Conservation (phyloP, 2,329 filamentous ascomycete genomes). For the Fusarium citri region DNA sequence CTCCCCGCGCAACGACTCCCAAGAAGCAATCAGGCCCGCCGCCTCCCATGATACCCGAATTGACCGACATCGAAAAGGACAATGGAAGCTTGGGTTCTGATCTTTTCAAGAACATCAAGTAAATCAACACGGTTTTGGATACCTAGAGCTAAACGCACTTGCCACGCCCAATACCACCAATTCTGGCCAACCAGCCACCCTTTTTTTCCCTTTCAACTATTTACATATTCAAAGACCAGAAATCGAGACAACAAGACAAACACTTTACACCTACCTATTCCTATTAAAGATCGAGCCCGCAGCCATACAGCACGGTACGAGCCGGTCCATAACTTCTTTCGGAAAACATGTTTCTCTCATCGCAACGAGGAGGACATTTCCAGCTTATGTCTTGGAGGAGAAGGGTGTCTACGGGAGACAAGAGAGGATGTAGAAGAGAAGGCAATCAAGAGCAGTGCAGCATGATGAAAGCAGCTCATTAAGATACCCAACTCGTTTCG, state of each 20-base stretch:
- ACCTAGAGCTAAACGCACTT: neutral
- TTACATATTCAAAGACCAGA: slow-evolving; percentile 43
- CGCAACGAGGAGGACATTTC: slow-evolving; percentile 25
- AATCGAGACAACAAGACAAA: slow-evolving; percentile 36
- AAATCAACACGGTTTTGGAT: slow-evolving; percentile 39
- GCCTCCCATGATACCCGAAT: slow-evolving; percentile 71
- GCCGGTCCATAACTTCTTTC: slow-evolving; percentile 29
- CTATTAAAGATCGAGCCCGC: slow-evolving; percentile 44
- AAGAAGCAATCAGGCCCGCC: slow-evolving; percentile 61
- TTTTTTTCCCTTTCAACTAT: slow-evolving; percentile 34
- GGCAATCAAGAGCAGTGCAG: slow-evolving; percentile 40
- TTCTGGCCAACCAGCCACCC: slow-evolving; percentile 30
- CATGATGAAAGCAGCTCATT: slow-evolving; percentile 48
- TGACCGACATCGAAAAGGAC: slow-evolving; percentile 64
- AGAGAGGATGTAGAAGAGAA: slow-evolving; percentile 28
- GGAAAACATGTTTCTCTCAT: slow-evolving; percentile 31
- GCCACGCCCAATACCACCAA: slow-evolving; percentile 10
- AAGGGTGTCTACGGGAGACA: slow-evolving; percentile 20
- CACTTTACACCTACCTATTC: slow-evolving; percentile 23
- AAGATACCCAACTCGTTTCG: slow-evolving; percentile 56
- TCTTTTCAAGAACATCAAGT: slow-evolving; percentile 71
- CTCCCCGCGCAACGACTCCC: slow-evolving; percentile 43
- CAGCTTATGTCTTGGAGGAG: slow-evolving; percentile 25
- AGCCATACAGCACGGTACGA: slow-evolving; percentile 34
- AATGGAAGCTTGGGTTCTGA: slow-evolving; percentile 62